Conservation (phyloP, 257 asterid species). For the Thymus mandschuricus region DNA sequence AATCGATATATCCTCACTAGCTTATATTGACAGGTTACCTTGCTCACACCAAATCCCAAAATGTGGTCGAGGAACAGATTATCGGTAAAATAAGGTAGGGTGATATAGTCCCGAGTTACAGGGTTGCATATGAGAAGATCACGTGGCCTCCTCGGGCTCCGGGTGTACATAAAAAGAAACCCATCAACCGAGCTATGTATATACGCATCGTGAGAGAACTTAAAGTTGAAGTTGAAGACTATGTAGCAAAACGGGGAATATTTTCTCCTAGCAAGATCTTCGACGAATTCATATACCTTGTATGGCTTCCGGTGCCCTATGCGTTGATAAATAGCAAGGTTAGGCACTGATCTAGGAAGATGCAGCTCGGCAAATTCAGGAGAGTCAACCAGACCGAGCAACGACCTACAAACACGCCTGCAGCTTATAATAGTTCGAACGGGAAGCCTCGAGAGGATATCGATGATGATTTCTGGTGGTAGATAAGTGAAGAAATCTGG, state of each 20-base stretch:
- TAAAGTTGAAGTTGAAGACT: not conserved
- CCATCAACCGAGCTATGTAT: conserved; percentile 29
- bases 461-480: conserved; percentile 33
- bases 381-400: not conserved
- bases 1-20: not conserved
- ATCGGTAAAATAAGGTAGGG: conserved; percentile 22
- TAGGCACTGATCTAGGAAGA: not conserved
- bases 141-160: not conserved
- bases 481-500: conserved; percentile 14
- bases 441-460: conserved; percentile 44
- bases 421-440: conserved; percentile 24
- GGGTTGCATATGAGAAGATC: conserved; percentile 45
- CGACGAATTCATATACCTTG: conserved; percentile 29
- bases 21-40: not conserved
- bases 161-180: conserved; percentile 26
- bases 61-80: not conserved
- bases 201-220: not conserved
- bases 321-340: conserved; percentile 15
- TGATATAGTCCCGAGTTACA: conserved; percentile 34
- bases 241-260: conserved; percentile 29
- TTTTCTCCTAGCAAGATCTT: conserved; percentile 6
- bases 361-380: not conserved
- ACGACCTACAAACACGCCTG: conserved; percentile 42
- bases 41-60: not conserved
- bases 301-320: not conserved